Conservation (phyloP, 768 basidiomycete species). For the Cystobasidium onofrii region DNA sequence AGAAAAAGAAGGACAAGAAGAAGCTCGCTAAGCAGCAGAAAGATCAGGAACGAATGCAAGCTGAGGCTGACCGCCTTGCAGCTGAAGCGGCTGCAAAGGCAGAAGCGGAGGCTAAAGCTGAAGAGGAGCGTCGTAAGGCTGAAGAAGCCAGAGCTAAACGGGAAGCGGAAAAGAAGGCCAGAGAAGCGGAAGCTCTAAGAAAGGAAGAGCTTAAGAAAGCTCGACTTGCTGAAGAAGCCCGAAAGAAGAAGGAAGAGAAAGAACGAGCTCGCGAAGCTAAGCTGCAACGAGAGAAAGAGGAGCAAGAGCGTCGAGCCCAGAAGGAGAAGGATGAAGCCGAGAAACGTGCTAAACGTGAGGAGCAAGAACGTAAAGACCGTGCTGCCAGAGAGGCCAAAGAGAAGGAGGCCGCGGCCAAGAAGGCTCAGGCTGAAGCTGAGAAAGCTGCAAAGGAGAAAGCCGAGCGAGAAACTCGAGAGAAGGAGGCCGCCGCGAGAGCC, state of each 20-base stretch:
- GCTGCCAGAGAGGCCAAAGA: conserved; percentile 53
- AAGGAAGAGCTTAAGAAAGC: conserved; percentile 62
- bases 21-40: conserved; percentile 75
- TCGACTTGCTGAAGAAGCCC: conserved; percentile 53
- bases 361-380: conserved; percentile 42
- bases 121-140: conserved; percentile 66
- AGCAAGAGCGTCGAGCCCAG: conserved; percentile 46
- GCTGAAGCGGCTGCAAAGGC: conserved; percentile 72
- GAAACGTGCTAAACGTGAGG: conserved; percentile 54
- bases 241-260: conserved; percentile 57
- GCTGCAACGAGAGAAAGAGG: conserved; percentile 63
- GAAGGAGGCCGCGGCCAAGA: conserved; percentile 39
- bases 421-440: conserved; percentile 51
- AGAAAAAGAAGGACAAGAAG: conserved; percentile 99
- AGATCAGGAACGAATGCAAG: conserved; percentile 77
- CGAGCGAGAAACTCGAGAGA: conserved; percentile 39
- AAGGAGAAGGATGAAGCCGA: conserved; percentile 47
- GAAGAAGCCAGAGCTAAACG: conserved; percentile 79
- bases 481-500: conserved; percentile 36
- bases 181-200: conserved; percentile 52
- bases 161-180: conserved; percentile 54
- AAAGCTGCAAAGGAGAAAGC: conserved; percentile 49
- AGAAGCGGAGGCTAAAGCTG: conserved; percentile 67
- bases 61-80: conserved; percentile 75
- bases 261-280: conserved; percentile 70